These are phyloP conservation scores for Plectosphaerella cucumerina DNA, from an alignment of 2,329 filamentous ascomycete genomes.

Conservation along the genomic window DNA sequence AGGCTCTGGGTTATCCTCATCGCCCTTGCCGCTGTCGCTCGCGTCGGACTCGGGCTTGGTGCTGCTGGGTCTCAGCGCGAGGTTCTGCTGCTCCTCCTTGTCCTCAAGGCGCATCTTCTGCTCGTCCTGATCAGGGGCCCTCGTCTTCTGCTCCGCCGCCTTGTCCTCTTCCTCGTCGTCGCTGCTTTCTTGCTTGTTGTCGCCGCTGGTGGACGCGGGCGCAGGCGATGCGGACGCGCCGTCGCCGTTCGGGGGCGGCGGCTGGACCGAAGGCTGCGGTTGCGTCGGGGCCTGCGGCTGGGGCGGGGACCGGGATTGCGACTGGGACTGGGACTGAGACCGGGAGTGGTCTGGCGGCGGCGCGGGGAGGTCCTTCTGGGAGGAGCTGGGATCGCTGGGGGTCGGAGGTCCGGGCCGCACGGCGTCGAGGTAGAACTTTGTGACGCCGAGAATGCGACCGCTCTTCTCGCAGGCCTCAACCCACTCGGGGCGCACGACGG, in stretches of 20 bases:
- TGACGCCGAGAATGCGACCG: constrained; percentile 87
- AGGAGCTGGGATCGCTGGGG: constrained; percentile 19
- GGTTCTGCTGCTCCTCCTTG: constrained; percentile 41
- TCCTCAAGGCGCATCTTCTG: constrained; percentile 55
- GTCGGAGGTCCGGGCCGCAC: constrained; percentile 40
- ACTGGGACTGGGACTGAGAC: constrained; percentile 3
- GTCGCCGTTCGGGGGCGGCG: constrained; percentile 19
- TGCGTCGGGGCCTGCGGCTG: constrained; percentile 11
- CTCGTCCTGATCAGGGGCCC: constrained; percentile 35
- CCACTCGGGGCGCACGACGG: constrained; percentile 95
- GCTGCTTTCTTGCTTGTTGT: constrained; percentile 22
- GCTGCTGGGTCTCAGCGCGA: constrained; percentile 41
- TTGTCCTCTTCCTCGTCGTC: constrained; percentile 24
- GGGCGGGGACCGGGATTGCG: constrained; percentile 10
- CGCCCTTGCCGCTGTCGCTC: constrained; percentile 24
- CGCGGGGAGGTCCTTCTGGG: constrained; percentile 29
- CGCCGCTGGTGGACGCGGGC: constrained; percentile 7
- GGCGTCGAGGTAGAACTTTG: constrained; percentile 94
- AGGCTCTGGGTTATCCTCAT: constrained; percentile 26
- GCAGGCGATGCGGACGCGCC: constrained; percentile 11
- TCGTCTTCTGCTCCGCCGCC: constrained; percentile 31
- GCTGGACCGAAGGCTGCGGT: neutral
- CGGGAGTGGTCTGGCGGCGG: constrained; percentile 12
- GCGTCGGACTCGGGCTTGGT: constrained; percentile 16
- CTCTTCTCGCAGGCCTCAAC: constrained; percentile 93